phyloP scores from a whole-genome alignment of 2,329 filamentous ascomycete species.

The Trichoderma afroharzianum region DNA sequence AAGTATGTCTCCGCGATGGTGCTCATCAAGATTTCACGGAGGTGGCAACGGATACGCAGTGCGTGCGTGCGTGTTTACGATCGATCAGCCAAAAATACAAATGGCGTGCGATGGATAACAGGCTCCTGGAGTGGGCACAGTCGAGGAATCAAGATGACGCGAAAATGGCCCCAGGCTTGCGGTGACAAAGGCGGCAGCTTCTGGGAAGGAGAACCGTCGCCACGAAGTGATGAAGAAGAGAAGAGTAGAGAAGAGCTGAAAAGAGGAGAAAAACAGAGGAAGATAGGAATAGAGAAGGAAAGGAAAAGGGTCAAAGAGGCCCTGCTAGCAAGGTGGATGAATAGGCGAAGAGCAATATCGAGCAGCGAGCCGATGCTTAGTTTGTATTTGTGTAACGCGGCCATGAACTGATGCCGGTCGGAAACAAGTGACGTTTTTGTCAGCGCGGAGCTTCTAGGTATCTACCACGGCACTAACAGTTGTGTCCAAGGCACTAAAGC shows the following conservation, averaged over 20 bases:
- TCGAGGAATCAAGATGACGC: neutral
- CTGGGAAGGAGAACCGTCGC: neutral
- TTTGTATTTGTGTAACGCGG: neutral
- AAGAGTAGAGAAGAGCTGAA: neutral
- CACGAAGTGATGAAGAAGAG: neutral
- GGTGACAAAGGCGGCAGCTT: neutral
- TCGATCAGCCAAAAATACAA: neutral
- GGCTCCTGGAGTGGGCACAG: neutral
- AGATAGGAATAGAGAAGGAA: neutral
- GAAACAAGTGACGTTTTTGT: neutral
- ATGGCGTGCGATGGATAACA: conserved; percentile 1
- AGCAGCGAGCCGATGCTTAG: neutral
- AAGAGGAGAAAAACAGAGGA: neutral
- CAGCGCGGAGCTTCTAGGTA: neutral
- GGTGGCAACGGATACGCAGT: neutral
- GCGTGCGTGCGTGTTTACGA: neutral
- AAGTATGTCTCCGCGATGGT: neutral
- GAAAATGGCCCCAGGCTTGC: neutral
- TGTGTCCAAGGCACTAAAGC: neutral
- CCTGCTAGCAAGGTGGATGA: neutral
- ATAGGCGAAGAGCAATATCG: conserved; percentile 2
- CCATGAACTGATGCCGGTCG: neutral
- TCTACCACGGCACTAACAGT: neutral
- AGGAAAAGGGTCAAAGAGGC: neutral
- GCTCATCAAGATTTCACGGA: neutral